Percentiles rank a stretch among this genome's conserved stretches.
Evolutionary conservation across 2,329 filamentous ascomycete genomes (phyloP).

Genomic region (Metarhizium robertsii): DNA sequence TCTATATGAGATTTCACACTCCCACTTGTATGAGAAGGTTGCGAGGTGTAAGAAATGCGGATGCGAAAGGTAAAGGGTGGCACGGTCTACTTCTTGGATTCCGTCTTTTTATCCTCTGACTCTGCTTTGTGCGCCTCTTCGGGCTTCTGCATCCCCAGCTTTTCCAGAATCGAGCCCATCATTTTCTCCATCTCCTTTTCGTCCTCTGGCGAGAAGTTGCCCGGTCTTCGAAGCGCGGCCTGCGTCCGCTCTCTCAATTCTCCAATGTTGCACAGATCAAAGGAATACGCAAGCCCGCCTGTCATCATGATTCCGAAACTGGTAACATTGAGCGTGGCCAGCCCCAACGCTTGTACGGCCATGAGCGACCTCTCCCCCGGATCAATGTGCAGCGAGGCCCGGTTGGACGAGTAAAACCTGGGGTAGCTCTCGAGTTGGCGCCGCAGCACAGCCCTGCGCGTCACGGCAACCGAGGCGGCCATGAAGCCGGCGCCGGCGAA

Average conservation of each 20-base stretch:
- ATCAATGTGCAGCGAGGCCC: constrained; percentile 15
- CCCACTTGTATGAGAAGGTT: no score
- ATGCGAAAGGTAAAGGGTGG: background rate
- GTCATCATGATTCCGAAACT: constrained; percentile 65
- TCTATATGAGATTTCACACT: no score
- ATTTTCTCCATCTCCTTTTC: constrained; percentile 54
- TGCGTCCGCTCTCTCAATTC: constrained; percentile 51
- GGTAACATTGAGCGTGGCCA: constrained; percentile 79
- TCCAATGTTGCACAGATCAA: constrained; percentile 63
- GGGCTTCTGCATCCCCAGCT: constrained; percentile 24
- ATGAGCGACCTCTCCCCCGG: constrained; percentile 40
- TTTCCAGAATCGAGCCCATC: constrained; percentile 50
- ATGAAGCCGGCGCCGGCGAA: constrained; percentile 69
- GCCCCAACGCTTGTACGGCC: constrained; percentile 71
- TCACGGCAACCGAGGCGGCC: constrained; percentile 59
- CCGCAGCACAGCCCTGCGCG: constrained; percentile 58
- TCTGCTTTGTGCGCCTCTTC: background rate
- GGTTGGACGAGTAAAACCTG: constrained; percentile 61
- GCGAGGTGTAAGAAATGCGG: background rate
- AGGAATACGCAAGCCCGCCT: constrained; percentile 66
- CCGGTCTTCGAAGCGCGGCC: constrained; percentile 27
- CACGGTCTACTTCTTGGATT: background rate
- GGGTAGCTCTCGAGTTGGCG: constrained; percentile 55
- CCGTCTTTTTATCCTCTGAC: background rate
- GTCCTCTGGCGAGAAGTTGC: constrained; percentile 31